phyloP scores from a whole-genome alignment of 371 early-diverging fungal species.

The Mucor plumbeus region DNA sequence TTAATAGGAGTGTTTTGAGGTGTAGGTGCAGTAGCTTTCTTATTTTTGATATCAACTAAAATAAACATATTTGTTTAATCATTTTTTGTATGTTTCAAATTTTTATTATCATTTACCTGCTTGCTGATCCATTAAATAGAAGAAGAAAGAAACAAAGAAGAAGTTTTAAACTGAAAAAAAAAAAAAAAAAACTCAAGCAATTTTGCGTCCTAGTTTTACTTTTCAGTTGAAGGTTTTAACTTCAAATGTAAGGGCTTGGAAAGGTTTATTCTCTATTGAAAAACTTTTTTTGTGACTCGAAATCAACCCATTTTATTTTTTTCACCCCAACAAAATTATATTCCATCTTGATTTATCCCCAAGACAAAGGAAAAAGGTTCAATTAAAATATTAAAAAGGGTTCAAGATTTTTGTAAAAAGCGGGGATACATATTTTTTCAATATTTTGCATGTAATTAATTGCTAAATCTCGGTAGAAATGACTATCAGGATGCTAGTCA shows the following conservation, averaged over 20 bases:
- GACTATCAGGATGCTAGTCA: neutral
- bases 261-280: neutral
- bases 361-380: conserved; percentile 7
- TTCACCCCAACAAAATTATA: conserved; percentile 10
- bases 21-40: conserved; percentile 50
- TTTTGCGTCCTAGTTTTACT: conserved; percentile 12
- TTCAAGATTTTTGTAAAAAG: neutral
- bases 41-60: conserved; percentile 48
- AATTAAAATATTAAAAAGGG: conserved; percentile 2
- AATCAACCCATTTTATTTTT: conserved; percentile 9
- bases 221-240: conserved; percentile 6
- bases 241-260: conserved; percentile 10
- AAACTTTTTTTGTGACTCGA: conserved; percentile 11
- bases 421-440: neutral
- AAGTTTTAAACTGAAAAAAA: conserved; percentile 13
- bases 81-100: no score
- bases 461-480: neutral
- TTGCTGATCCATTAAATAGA: conserved; percentile 39
- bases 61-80: neutral
- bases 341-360: conserved; percentile 8
- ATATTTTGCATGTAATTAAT: neutral
- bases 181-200: conserved; percentile 14
- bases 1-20: conserved; percentile 57
- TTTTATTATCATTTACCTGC: conserved; percentile 26
- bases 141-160: conserved; percentile 11